phyloP scores from a whole-genome alignment of 805 yeast species.

The Tanozyma kutaoensis region DNA sequence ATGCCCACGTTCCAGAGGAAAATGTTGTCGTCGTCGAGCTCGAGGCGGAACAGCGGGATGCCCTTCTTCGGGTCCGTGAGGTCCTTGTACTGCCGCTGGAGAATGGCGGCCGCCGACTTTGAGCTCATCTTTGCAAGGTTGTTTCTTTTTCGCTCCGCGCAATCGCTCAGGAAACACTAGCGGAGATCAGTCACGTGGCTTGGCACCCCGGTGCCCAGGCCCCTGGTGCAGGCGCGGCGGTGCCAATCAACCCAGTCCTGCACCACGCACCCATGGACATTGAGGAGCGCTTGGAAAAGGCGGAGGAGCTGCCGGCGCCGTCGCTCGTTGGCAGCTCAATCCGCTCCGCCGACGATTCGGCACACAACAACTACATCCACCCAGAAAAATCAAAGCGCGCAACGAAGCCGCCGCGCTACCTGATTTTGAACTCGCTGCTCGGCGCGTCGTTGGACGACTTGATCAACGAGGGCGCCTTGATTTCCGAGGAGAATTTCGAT shows the following conservation, averaged over 20 bases:
- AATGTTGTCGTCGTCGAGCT: slow-evolving; percentile 42
- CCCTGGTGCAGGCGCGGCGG: too few species aligned
- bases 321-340: slow-evolving; percentile 42
- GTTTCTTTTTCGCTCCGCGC: too few species aligned
- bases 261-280: not conserved
- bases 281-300: slow-evolving; percentile 33
- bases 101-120: slow-evolving; percentile 77
- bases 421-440: slow-evolving; percentile 14
- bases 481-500: slow-evolving; percentile 40
- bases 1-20: slow-evolving; percentile 76
- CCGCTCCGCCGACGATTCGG: slow-evolving; percentile 32
- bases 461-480: slow-evolving; percentile 31
- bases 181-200: too few species aligned
- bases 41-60: slow-evolving; percentile 49
- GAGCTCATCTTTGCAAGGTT: too few species aligned
- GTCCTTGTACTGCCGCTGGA: slow-evolving; percentile 88
- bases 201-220: too few species aligned
- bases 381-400: slow-evolving; percentile 19
- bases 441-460: slow-evolving; percentile 44
- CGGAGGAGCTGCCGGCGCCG: slow-evolving; percentile 33
- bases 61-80: slow-evolving; percentile 85
- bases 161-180: too few species aligned
- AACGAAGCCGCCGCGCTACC: slow-evolving; percentile 5
- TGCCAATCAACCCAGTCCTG: too few species aligned
- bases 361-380: slow-evolving; percentile 30